Evolutionary conservation across 768 basidiomycete genomes (phyloP), one percentile per base, ranked within the genome.

Genomic region (Tulasnella sp.): DNA sequence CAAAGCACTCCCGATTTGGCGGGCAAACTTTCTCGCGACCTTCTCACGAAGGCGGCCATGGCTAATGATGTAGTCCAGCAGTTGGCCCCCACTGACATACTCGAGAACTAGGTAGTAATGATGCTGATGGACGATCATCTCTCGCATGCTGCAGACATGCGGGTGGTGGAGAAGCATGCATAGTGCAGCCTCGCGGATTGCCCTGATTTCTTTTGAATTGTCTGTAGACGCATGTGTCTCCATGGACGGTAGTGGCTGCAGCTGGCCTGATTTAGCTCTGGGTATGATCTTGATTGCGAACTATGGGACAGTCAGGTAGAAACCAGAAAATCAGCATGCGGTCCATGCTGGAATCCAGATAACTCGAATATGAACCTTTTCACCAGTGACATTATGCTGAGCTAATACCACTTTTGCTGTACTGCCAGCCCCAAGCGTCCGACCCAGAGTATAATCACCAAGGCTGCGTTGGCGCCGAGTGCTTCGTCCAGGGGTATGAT

Each of bases 31-130:
- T 83, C 98, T 89, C 31, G 98, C 98, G 60, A 96, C 96, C 79
- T 97, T 91, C 86, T 99, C 98, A 72, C 98, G 90, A 80, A 99
- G 90, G 44, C 98, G 90, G 24, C 98, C 98, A 84, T 99, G 98
- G 84, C 94, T 94, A 87, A 99, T 99, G 88, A 99, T 99, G 86
- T 97, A 99, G 90, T 99, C 98, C 83, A 99, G 91, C 96, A 99
- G 96, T 89, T 99, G 98, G 0, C 98, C 98, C 42, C 98, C 98
- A 83, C 96, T 97, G 86, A 99, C 95, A 86, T 98, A 98, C 86
- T 99, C 98, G 85, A 94, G 96, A 14, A 98, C 95, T 96, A 99
- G 98, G 89, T 99, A 99, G 88, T 99, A 98, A 86, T 99, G 97
- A 84, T 99, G 93, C 81, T 95, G 94, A 87, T 98, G 97, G 34